Base-by-base conservation (phyloP, 345 rosid species). In the Pugionium dolabratum region DNA sequence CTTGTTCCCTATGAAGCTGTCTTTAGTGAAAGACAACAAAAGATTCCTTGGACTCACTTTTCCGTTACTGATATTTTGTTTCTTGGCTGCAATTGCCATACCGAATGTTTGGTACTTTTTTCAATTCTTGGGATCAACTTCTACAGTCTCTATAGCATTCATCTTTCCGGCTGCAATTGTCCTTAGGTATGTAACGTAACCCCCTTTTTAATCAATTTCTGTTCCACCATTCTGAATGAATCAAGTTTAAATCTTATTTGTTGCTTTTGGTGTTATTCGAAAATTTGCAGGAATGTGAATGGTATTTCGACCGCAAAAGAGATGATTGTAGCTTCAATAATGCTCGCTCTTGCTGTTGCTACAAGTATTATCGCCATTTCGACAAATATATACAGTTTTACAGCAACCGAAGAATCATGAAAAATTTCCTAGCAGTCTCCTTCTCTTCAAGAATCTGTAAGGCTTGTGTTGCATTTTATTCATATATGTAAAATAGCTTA, bases 31-130 rank as follows among this genome's bases (percentile, higher is more conserved):
- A 5, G 91, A 86, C 83, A 59, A 71, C 11, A 48, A 54, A 32
- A 77, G 98, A 82, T 92, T 92, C 68, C 8, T 73, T 18, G 67
- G 73, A 25, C 72, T 89, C 44, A 87, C 89, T 7, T 27, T 85
- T 8, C 42, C 63, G 4, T 50, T 89, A 37, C 76, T 89, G 25
- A 70, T 54, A 7, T 54, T 80, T 61, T 66, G 69, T 71, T 92
- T 85, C 80, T 32, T 82, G 43, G 67, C 80, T 5, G 91, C 95
- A 1, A 82, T 85, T n/a, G 82, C 75, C 3, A 64, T 92, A 65
- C 98, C 98, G 2, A 75, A 85, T 62, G 82, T 92, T 36, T 87
- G 98, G 97, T 82, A 79, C 69, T 75, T 86, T 69, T 92, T 92
- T 54, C 96, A 87, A 81, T 86, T 89, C 78, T 5, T 87, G 56